phyloP scores from a whole-genome alignment of 2,329 filamentous ascomycete species.

The Microsporum canis region DNA sequence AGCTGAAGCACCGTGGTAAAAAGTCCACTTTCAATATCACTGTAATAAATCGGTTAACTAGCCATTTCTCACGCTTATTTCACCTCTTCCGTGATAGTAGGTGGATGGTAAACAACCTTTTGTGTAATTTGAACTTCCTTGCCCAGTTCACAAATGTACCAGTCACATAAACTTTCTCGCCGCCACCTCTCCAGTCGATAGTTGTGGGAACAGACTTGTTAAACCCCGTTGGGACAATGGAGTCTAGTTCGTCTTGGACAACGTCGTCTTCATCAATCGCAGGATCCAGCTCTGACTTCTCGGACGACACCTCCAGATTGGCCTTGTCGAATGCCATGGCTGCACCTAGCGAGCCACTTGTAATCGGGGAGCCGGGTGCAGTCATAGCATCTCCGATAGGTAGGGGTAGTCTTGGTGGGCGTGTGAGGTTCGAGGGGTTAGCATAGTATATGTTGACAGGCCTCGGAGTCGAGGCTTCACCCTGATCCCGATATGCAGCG shows the following conservation, averaged over 20 bases:
- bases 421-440: conserved; percentile 32
- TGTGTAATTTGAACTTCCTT: conserved; percentile 77
- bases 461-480: conserved; percentile 23
- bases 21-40: conserved; percentile 41
- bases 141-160: conserved; percentile 98
- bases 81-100: not conserved
- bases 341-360: conserved; percentile 48
- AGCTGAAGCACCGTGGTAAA: conserved; percentile 72
- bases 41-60: conserved; percentile 2
- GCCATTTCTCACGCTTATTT: not conserved
- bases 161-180: conserved; percentile 89
- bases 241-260: conserved; percentile 60
- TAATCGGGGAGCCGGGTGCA: conserved; percentile 80
- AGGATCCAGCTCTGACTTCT: conserved; percentile 43
- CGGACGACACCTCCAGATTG: conserved; percentile 41
- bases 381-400: conserved; percentile 88
- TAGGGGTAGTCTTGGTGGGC: conserved; percentile 77
- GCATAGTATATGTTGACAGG: conserved; percentile 39
- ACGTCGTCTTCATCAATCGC: conserved; percentile 62
- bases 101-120: conserved; percentile 41
- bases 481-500: conserved; percentile 11
- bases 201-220: conserved; percentile 69
- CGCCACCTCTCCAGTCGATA: conserved; percentile 73
- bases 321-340: conserved; percentile 18
- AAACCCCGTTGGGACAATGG: conserved; percentile 48